phyloP scores from a whole-genome alignment of 257 asterid species.

The Osmanthus fragrans region DNA sequence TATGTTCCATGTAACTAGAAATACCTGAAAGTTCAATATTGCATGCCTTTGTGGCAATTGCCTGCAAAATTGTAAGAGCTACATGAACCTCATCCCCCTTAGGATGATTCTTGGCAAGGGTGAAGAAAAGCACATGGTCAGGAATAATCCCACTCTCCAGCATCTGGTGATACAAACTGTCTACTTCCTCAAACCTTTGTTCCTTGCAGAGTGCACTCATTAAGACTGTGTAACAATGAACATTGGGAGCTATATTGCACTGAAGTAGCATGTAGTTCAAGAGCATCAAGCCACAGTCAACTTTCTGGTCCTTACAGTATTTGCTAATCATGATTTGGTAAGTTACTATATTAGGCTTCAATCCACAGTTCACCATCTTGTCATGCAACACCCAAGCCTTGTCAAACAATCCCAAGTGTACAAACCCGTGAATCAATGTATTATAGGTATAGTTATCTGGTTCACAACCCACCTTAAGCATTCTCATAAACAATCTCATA shows the following conservation, averaged over 20 bases:
- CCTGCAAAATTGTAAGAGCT: slow-evolving; percentile 45
- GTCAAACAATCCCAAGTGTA: slow-evolving; percentile 44
- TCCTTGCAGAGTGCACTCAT: slow-evolving; percentile 51
- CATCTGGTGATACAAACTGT: slow-evolving; percentile 40
- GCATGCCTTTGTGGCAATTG: slow-evolving; percentile 48
- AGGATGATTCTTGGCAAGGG: slow-evolving; percentile 39
- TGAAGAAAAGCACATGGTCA: slow-evolving; percentile 62
- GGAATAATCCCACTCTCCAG: slow-evolving; percentile 49
- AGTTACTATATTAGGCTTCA: slow-evolving; percentile 50
- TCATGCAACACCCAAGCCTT: slow-evolving; percentile 42
- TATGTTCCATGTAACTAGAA: slow-evolving; percentile 16
- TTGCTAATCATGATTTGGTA: slow-evolving; percentile 57
- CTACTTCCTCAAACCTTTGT: slow-evolving; percentile 39
- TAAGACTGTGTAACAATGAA: slow-evolving; percentile 58
- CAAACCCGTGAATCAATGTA: slow-evolving; percentile 55
- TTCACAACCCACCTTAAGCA: slow-evolving; percentile 54
- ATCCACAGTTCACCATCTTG: slow-evolving; percentile 48
- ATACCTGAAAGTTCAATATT: slow-evolving; percentile 22
- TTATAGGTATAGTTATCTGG: slow-evolving; percentile 56
- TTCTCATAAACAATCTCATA: slow-evolving; percentile 55
- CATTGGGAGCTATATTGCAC: slow-evolving; percentile 38
- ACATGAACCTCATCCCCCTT: slow-evolving; percentile 47
- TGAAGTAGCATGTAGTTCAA: slow-evolving; percentile 37
- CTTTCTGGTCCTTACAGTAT: slow-evolving; percentile 49
- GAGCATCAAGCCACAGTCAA: slow-evolving; percentile 44